Evolutionary conservation across 345 rosid species (phyloP).

Genomic region (Salix arbutifolia): DNA sequence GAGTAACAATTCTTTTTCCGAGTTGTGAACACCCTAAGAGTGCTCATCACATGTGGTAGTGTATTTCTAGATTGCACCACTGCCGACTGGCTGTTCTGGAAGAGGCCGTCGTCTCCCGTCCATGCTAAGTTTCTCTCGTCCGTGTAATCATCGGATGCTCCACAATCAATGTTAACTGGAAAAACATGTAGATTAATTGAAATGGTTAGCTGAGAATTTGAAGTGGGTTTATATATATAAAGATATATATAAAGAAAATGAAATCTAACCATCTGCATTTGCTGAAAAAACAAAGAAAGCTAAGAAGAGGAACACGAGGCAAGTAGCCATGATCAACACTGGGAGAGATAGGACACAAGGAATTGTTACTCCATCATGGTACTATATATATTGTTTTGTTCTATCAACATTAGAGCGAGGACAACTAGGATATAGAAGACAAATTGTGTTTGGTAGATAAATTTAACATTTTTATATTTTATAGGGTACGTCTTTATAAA

Average conservation of each 20-base stretch:
- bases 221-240: too few species aligned
- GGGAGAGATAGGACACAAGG: background rate
- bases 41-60: constrained; percentile 7
- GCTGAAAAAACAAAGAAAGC: constrained; percentile 15
- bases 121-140: constrained; percentile 12
- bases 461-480: too few species aligned
- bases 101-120: constrained; percentile 17
- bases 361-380: too few species aligned
- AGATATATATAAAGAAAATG: too few species aligned
- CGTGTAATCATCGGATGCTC: background rate
- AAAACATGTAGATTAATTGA: too few species aligned
- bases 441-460: too few species aligned
- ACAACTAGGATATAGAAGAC: too few species aligned
- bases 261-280: constrained; percentile 17
- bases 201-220: background rate
- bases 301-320: constrained; percentile 10
- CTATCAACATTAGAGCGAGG: too few species aligned
- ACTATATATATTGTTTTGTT: too few species aligned
- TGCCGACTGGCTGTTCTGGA: background rate
- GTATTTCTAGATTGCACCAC: background rate
- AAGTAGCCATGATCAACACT: constrained; percentile 2
- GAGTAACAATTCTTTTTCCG: constrained; percentile 27
- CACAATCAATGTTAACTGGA: constrained; percentile 18
- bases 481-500: too few species aligned
- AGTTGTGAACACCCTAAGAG: constrained; percentile 20